Base-by-base conservation (phyloP, 2,329 filamentous ascomycete species). In the Fusarium graminum region DNA sequence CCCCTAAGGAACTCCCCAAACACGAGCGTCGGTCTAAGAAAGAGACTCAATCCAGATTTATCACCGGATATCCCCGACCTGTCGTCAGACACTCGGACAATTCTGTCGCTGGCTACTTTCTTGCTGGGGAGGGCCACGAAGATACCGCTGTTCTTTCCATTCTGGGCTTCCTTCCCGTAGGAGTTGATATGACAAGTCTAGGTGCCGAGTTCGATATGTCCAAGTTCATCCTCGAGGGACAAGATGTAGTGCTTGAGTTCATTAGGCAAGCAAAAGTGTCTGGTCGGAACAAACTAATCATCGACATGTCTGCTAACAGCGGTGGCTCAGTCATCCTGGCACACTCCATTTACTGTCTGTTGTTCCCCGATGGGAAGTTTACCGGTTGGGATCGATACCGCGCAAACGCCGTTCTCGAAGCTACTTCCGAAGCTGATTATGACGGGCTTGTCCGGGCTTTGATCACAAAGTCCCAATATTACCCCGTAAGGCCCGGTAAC, bases 111-210 rank as follows among this genome's bases (percentile, higher is more conserved):
- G 68, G 58, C 14, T 72, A 72, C 50, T 59, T 72, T 14, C 70
- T 72, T 17, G 19, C 69, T 1, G 67, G 55, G 4, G 38, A 68
- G 1, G 66, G 44, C 3, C 64, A 69, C 28, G 30, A 67, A 19
- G 68, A 73, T 34, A 73, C 68, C 32, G 70, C 56, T 16, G 68
- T 72, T 13, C 46, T 72, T 2, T 62, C 68, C 14, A 69, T 72
- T 11, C 22, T 70, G 30, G 70, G 70, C 46, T 72, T 72, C 50
- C n/a, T 64, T 2, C 70, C 70, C n/a, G 14, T 72, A 11, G 62
- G 60, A 3, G 26, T 63, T 6, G 60, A 62, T 17, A 10, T 49
- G 12, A 3, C 29, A 1, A 34, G 26, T 4, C 43, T 26, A 0
- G 19, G 46, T 6, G 16, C 30, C 4, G 47, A 34, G 12, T 56